Conservation (phyloP, 2,329 filamentous ascomycete species). For the Exserohilum turcica region DNA sequence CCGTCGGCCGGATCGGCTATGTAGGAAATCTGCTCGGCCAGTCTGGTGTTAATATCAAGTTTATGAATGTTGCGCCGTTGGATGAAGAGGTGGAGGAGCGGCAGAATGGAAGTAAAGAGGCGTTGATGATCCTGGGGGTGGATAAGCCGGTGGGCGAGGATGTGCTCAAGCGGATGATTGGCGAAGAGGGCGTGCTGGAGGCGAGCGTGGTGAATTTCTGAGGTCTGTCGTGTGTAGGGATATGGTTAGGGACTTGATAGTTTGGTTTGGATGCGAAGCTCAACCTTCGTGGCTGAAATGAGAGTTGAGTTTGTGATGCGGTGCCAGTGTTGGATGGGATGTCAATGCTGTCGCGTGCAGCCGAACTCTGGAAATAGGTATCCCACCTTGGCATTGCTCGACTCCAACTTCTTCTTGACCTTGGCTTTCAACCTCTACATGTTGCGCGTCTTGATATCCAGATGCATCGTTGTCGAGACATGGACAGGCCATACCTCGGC, state of each 20-base stretch:
- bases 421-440: neutral
- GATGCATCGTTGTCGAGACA: neutral
- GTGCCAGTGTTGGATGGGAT: no score
- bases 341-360: no score
- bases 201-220: conserved; percentile 57
- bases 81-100: conserved; percentile 47
- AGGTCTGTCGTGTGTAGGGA: neutral
- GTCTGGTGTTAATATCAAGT: conserved; percentile 76
- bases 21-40: conserved; percentile 73
- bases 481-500: neutral
- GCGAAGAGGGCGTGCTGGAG: conserved; percentile 57
- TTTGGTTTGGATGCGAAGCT: neutral
- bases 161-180: conserved; percentile 57
- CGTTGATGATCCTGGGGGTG: conserved; percentile 81
- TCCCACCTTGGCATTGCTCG: neutral
- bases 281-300: neutral
- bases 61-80: conserved; percentile 74
- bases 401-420: no score
- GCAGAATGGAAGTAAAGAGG: conserved; percentile 60
- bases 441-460: neutral
- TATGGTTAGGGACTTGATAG: neutral
- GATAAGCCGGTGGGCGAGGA: conserved; percentile 67
- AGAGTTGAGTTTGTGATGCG: no score
- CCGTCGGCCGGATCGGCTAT: conserved; percentile 80
- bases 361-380: no score